Percentiles rank a stretch among this genome's conserved stretches.
Conservation (phyloP, 257 asterid genomes). For the Ajuga chamaepitys region DNA sequence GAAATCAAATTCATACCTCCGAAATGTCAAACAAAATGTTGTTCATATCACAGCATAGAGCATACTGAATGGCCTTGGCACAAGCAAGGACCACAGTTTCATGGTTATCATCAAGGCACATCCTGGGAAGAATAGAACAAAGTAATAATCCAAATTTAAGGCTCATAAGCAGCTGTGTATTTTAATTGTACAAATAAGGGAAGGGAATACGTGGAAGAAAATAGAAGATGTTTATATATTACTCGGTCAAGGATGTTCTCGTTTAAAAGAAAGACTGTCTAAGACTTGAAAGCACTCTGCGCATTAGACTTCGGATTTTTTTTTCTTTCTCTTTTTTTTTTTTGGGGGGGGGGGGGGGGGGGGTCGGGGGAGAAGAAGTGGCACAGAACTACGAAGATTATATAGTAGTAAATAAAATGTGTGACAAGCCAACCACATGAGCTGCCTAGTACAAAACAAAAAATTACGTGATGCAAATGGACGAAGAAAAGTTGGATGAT, state of each 20-base stretch:
- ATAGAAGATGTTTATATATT: background rate
- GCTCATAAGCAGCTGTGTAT: background rate
- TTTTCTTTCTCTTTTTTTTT: no score
- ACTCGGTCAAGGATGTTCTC: background rate
- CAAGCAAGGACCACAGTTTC: slow-evolving; percentile 78
- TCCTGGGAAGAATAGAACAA: slow-evolving; percentile 40
- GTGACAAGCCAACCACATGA: background rate
- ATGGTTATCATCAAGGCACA: slow-evolving; percentile 81
- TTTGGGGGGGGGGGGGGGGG: no score
- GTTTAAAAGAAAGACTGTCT: background rate
- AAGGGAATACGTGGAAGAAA: background rate
- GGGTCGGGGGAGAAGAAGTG: no score
- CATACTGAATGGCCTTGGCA: slow-evolving; percentile 70
- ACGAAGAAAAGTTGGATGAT: background rate
- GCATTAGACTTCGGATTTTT: background rate
- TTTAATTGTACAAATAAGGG: background rate
- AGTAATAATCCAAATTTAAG: slow-evolving; percentile 1
- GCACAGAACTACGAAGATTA: background rate
- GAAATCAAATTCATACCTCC: slow-evolving; percentile 50
- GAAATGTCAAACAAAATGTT: slow-evolving; percentile 52
- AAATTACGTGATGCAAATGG: background rate
- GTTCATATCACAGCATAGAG: slow-evolving; percentile 56
- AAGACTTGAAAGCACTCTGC: background rate
- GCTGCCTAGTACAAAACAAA: background rate
- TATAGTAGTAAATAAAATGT: background rate